Evolutionary conservation across 2,329 filamentous ascomycete species (phyloP), one percentile per base, ranked within the genome.

Genomic region (Exophiala calicioides): DNA sequence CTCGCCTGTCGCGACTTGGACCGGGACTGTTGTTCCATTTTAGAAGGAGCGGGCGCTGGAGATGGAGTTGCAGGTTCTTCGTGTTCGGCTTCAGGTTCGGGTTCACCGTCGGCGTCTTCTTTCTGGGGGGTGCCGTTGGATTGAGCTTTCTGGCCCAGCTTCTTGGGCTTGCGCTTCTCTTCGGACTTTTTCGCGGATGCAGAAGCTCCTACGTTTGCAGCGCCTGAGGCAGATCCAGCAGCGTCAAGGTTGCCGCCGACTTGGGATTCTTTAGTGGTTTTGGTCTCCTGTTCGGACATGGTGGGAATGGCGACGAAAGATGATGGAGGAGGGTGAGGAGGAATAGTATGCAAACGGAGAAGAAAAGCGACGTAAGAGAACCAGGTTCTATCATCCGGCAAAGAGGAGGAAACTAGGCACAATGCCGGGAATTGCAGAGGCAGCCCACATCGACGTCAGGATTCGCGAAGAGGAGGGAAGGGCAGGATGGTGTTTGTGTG

Each of bases 241-340:
- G 63, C 58, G 32, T 65, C 62, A 24, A 62, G 60, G 27, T 59
- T 61, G 32, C 65, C 63, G 36, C 65, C 62, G 31, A 66, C 57
- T 12, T 61, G 60, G 32, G 62, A 61, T 32, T 63, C 61, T 32
- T 62, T 57, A 5, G 56, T 59, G 20, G 35, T 50, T 38, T 47
- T 60, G 36, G 50, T 52, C 45, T 56, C 58, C 40, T 60, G 55
- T n/a, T 59, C 58, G 49, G 58, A 57, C 58, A 60, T 60, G 29
- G 33, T 58, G 55, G 45, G 37, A 52, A 31, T 24, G 36, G 23
- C 50, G 39, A 45, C 44, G 29, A 29, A 45, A 47, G 40, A 31
- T 39, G 23, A 44, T 46, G 33, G 47, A 41, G 39, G 40, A 45
- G 34, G 36, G 31, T 43, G 42, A 50, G 43, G 54, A 49, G 24